Conservation (phyloP, 2,329 filamentous ascomycete genomes). For the Pseudogymnoascus sp. region DNA sequence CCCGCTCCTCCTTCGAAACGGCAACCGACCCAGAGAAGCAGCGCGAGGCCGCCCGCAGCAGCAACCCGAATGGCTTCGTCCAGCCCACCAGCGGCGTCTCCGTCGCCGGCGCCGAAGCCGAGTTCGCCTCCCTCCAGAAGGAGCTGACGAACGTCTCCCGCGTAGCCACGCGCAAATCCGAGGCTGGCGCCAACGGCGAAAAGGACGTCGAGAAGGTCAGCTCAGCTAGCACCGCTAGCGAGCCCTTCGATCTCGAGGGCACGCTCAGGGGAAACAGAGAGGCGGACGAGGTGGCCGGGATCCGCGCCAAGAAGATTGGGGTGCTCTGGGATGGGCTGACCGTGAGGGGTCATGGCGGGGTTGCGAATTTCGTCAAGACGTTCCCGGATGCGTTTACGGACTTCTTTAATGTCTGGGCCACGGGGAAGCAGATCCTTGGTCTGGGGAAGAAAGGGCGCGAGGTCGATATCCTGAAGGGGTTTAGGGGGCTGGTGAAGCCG, state of each 20-base stretch:
- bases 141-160: constrained; percentile 52
- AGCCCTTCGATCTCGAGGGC: constrained; percentile 66
- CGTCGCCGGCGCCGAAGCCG: constrained; percentile 58
- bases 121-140: constrained; percentile 60
- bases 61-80: constrained; percentile 42
- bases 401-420: constrained; percentile 50
- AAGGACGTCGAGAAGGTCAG: constrained; percentile 54
- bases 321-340: constrained; percentile 72
- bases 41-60: constrained; percentile 35
- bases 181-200: constrained; percentile 34
- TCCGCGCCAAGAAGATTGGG: constrained; percentile 71
- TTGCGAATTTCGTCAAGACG: constrained; percentile 61
- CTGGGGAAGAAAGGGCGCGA: constrained; percentile 47
- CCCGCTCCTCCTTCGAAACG: constrained; percentile 3
- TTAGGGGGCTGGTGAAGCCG: constrained; percentile 61
- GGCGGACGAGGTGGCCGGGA: constrained; percentile 68
- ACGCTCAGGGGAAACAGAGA: constrained; percentile 63
- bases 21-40: constrained; percentile 2
- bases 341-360: constrained; percentile 66
- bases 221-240: constrained; percentile 37
- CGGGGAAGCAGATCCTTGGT: constrained; percentile 45
- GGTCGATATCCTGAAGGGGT: constrained; percentile 56
- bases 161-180: constrained; percentile 39
- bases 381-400: constrained; percentile 62
- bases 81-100: constrained; percentile 44